These are phyloP conservation scores for Lasiosphaeris hirsuta DNA, from an alignment of 495 filamentous ascomycete genomes.

Conservation along the genomic window DNA sequence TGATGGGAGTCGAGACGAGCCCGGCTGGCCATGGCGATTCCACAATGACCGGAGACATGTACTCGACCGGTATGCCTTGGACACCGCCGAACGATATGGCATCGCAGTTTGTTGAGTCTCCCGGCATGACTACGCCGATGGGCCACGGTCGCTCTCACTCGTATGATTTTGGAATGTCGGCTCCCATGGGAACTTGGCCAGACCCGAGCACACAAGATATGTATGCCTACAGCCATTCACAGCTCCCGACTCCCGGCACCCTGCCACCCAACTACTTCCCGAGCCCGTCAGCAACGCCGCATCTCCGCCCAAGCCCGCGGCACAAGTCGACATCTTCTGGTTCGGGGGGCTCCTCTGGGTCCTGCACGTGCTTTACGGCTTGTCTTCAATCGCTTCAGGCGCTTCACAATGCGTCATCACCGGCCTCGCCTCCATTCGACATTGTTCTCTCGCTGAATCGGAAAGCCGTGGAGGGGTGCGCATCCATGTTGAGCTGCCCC, in stretches of 20 bases:
- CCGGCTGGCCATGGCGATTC: slow-evolving; percentile 24
- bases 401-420: slow-evolving; percentile 43
- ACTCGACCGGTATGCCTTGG: slow-evolving; percentile 36
- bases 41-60: slow-evolving; percentile 32
- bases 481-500: slow-evolving; percentile 41
- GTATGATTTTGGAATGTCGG: slow-evolving; percentile 34
- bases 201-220: slow-evolving; percentile 26
- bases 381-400: slow-evolving; percentile 46
- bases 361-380: slow-evolving; percentile 45
- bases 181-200: slow-evolving; percentile 21
- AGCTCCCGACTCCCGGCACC: slow-evolving; percentile 30
- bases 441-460: slow-evolving; percentile 42
- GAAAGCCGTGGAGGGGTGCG: slow-evolving; percentile 47
- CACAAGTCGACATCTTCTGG: slow-evolving; percentile 28
- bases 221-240: slow-evolving; percentile 28
- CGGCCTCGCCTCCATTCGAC: slow-evolving; percentile 40
- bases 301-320: slow-evolving; percentile 27
- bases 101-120: slow-evolving; percentile 28
- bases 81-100: slow-evolving; percentile 32
- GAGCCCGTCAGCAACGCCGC: slow-evolving; percentile 36
- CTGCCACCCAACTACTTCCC: slow-evolving; percentile 35
- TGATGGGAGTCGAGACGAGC: slow-evolving; percentile 32
- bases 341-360: slow-evolving; percentile 17
- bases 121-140: slow-evolving; percentile 23
- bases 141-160: slow-evolving; percentile 32